Evolutionary conservation across 1,284 basidiomycete species (phyloP).

Genomic region (Neolentinus lepideus): DNA sequence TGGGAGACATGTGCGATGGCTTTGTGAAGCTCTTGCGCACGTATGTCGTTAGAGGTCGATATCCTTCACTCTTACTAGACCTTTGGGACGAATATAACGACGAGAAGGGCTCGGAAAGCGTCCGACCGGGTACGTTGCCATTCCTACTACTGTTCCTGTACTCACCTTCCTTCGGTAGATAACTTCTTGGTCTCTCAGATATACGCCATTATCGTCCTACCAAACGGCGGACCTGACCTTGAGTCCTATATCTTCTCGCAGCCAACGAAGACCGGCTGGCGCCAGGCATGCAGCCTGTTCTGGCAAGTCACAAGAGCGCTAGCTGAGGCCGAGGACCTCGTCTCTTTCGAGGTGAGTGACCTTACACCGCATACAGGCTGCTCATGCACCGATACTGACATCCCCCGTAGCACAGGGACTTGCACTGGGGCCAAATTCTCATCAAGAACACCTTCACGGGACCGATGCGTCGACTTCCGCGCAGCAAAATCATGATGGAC

Average conservation of each 20-base stretch:
- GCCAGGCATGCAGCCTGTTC: conserved; percentile 82
- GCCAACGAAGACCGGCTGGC: conserved; percentile 59
- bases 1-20: conserved; percentile 66
- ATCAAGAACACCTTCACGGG: conserved; percentile 49
- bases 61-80: conserved; percentile 71
- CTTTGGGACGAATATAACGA: conserved; percentile 84
- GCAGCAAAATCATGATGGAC: conserved; percentile 45
- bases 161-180: conserved; percentile 34
- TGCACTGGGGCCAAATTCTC: conserved; percentile 97
- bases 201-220: conserved; percentile 85
- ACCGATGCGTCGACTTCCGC: conserved; percentile 21
- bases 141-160: neutral
- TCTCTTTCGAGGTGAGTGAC: conserved; percentile 76
- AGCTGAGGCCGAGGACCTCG: conserved; percentile 69
- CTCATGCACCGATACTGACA: neutral
- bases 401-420: conserved; percentile 77
- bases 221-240: conserved; percentile 85
- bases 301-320: conserved; percentile 84
- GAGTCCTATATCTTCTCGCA: conserved; percentile 69
- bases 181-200: conserved; percentile 67
- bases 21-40: conserved; percentile 78
- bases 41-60: conserved; percentile 80
- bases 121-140: conserved; percentile 66
- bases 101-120: conserved; percentile 72
- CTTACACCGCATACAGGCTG: neutral